Percentiles rank a stretch among this genome's conserved stretches.
Conservation (phyloP, 805 yeast genomes). For the Debaryomyces prosopidis region DNA sequence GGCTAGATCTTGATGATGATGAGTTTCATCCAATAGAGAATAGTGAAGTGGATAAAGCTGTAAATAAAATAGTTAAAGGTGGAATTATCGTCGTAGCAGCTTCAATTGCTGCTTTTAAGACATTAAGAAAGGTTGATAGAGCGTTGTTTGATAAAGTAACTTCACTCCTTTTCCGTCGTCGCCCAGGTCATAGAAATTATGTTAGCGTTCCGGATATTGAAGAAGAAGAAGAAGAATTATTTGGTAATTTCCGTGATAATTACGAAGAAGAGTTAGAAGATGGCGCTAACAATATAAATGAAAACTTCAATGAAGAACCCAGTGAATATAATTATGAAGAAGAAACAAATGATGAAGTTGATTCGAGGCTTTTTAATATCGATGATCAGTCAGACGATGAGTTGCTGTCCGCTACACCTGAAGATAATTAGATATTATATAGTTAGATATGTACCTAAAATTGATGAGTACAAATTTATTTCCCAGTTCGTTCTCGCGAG, state of each 20-base stretch:
- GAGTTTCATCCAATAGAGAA: constrained; percentile 61
- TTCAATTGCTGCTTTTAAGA: constrained; percentile 31
- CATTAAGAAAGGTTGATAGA: constrained; percentile 33
- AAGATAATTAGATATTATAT: neutral
- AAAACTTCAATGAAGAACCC: constrained; percentile 17
- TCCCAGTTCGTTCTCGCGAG: too few relatives aligned
- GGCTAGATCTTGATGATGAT: constrained; percentile 72
- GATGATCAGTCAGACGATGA: constrained; percentile 25
- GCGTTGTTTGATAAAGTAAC: constrained; percentile 31
- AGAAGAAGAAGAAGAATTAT: constrained; percentile 37
- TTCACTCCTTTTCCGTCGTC: constrained; percentile 31
- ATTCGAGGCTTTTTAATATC: constrained; percentile 30
- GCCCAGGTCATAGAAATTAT: constrained; percentile 40
- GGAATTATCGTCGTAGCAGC: constrained; percentile 53
- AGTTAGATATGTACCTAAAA: neutral
- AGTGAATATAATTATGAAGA: constrained; percentile 9
- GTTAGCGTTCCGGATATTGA: constrained; percentile 42
- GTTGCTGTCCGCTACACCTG: neutral
- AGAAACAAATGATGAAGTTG: constrained; percentile 15
- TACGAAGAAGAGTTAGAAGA: constrained; percentile 39
- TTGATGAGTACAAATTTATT: too few relatives aligned
- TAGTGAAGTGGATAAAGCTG: constrained; percentile 56
- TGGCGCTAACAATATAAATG: constrained; percentile 21
- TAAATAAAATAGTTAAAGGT: constrained; percentile 58
- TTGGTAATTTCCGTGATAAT: constrained; percentile 41